Conservation (phyloP, 164 flowering plant species). For the Dillenia suffruticosa region DNA sequence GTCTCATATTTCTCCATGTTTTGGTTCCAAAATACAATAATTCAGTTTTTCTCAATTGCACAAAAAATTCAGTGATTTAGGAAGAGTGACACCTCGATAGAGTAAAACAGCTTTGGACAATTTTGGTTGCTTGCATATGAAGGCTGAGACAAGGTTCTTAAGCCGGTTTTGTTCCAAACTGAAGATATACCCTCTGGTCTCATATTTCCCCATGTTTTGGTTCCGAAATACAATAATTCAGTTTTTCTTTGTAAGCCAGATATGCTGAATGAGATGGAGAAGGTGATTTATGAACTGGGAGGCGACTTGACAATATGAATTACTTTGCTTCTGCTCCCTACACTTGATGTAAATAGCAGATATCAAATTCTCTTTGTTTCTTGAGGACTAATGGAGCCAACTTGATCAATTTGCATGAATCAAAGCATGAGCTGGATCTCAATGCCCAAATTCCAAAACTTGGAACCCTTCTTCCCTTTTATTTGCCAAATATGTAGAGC, state of each 20-base stretch:
- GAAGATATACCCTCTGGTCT: no score
- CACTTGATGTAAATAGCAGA: no score
- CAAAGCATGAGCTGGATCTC: no score
- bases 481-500: no score
- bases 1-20: background rate
- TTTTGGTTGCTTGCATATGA: background rate
- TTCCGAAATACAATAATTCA: background rate
- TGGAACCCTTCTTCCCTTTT: no score
- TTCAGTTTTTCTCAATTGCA: slow-evolving; percentile 1
- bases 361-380: no score
- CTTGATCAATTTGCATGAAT: no score
- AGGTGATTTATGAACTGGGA: slow-evolving; percentile 52
- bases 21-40: background rate
- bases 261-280: slow-evolving; percentile 52
- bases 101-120: background rate
- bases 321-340: background rate
- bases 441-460: no score
- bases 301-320: slow-evolving; percentile 25
- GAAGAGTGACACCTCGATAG: background rate
- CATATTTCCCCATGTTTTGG: background rate
- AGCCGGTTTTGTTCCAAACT: background rate
- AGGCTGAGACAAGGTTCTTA: background rate
- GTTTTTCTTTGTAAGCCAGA: slow-evolving; percentile 30
- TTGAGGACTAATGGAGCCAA: no score
- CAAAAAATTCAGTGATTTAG: background rate